Conservation (phyloP, 345 rosid genomes). For the Turnera subulata region DNA sequence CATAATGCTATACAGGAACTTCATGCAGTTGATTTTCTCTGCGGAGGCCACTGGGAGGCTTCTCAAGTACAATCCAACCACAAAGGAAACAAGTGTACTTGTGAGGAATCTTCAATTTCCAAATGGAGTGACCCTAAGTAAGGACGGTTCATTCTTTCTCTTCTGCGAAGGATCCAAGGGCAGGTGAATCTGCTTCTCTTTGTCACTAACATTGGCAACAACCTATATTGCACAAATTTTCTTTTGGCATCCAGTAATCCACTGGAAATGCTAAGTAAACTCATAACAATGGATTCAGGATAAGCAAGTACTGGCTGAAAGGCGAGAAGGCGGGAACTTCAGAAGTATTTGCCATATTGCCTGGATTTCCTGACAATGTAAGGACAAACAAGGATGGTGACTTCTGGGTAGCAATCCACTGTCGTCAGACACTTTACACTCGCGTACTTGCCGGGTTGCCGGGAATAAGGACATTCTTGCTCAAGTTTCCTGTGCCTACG, state of each 20-base stretch:
- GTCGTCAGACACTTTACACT: constrained; percentile 41
- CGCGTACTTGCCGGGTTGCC: constrained; percentile 40
- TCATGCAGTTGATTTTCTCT: constrained; percentile 74
- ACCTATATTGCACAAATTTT: too few relatives aligned
- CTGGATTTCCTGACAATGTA: constrained; percentile 81
- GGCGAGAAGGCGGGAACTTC: constrained; percentile 79
- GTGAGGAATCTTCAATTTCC: constrained; percentile 69
- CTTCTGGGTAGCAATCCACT: constrained; percentile 85
- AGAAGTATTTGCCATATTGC: constrained; percentile 66
- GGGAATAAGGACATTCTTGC: constrained; percentile 43
- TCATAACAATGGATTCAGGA: constrained; percentile 43
- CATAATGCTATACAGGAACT: constrained; percentile 55
- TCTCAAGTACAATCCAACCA: constrained; percentile 60
- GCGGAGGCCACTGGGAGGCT: constrained; percentile 69
- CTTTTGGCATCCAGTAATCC: too few relatives aligned
- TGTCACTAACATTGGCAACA: too few relatives aligned
- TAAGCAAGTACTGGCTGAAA: constrained; percentile 78
- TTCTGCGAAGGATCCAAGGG: constrained; percentile 65
- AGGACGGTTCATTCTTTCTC: constrained; percentile 75
- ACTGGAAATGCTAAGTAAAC: too few relatives aligned
- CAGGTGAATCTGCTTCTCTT: constrained; percentile 40
- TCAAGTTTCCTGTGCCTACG: constrained; percentile 66
- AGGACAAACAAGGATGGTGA: constrained; percentile 74
- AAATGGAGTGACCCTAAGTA: constrained; percentile 81
- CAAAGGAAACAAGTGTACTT: constrained; percentile 69